Conservation (phyloP, 75 land plant species). For the Cunninghamia lanceolata region DNA sequence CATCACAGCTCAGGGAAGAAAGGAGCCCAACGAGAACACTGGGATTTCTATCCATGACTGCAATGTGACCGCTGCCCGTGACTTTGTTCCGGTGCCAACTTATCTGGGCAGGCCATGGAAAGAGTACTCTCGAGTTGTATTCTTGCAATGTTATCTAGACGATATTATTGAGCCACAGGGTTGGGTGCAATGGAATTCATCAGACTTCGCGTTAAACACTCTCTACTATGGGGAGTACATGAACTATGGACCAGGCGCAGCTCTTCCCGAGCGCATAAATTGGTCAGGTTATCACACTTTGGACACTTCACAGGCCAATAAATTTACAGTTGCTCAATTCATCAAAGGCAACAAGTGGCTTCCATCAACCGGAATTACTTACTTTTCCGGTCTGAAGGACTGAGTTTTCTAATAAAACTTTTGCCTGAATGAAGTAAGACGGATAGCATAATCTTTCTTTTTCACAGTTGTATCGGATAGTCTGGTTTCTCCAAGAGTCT, state of each 20-base stretch:
- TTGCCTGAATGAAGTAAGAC: no score
- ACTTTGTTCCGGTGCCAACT: not conserved
- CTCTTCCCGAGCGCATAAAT: slow-evolving; percentile 28
- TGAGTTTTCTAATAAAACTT: not conserved
- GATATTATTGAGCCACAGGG: slow-evolving; percentile 6
- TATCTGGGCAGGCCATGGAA: slow-evolving; percentile 20
- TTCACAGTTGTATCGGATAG: no score
- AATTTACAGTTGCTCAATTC: slow-evolving; percentile 51
- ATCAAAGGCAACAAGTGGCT: slow-evolving; percentile 18
- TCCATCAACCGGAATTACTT: slow-evolving; percentile 26
- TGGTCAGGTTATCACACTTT: slow-evolving; percentile 65
- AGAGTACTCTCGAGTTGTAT: not conserved
- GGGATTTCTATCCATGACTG: slow-evolving; percentile 3
- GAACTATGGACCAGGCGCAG: slow-evolving; percentile 64
- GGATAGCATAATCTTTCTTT: no score
- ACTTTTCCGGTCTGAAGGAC: slow-evolving; percentile 13
- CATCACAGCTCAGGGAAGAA: slow-evolving; percentile 1
- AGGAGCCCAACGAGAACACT: slow-evolving; percentile 6
- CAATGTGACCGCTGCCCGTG: slow-evolving; percentile 7
- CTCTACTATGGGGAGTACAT: slow-evolving; percentile 52
- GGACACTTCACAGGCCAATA: slow-evolving; percentile 36
- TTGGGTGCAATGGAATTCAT: slow-evolving; percentile 10
- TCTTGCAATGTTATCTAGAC: slow-evolving; percentile 16
- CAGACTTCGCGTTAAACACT: slow-evolving; percentile 10
- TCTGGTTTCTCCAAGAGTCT: no score